A percentile compares a stretch with the other conserved stretches of the same genome.
Conservation (phyloP, 169 alveolate species). For the Cryptosporidium sp. region DNA sequence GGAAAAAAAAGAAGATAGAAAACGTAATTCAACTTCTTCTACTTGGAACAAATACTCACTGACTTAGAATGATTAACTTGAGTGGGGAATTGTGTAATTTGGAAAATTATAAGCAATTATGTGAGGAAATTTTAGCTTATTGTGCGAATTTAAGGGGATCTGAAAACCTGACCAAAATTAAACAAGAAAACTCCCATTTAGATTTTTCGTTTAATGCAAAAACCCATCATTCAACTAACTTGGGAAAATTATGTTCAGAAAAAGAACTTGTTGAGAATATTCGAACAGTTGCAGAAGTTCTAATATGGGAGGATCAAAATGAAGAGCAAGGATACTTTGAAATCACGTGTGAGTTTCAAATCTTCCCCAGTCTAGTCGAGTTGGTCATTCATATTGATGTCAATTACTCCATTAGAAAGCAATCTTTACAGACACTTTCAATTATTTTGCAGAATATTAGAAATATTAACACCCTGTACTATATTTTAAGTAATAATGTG, state of each 20-base stretch:
- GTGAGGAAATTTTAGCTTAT: neutral
- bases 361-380: constrained; percentile 20
- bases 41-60: no score
- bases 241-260: neutral
- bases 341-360: neutral
- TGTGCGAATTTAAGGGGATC: neutral
- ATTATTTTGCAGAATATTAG: constrained; percentile 34
- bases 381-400: neutral
- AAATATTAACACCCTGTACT: constrained; percentile 29
- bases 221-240: neutral
- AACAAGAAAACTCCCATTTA: neutral
- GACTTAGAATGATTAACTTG: neutral
- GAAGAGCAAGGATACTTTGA: constrained; percentile 57
- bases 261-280: constrained; percentile 33
- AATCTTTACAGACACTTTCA: constrained; percentile 62
- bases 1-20: neutral
- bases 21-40: no score
- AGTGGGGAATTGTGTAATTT: neutral
- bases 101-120: neutral
- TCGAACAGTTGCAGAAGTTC: constrained; percentile 51
- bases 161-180: neutral
- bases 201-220: neutral
- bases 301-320: constrained; percentile 70
- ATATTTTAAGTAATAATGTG: constrained; percentile 32
- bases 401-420: constrained; percentile 28